These are phyloP conservation scores for Rhodocollybia butyracea DNA, from an alignment of 768 basidiomycete species.

Conservation along the genomic window DNA sequence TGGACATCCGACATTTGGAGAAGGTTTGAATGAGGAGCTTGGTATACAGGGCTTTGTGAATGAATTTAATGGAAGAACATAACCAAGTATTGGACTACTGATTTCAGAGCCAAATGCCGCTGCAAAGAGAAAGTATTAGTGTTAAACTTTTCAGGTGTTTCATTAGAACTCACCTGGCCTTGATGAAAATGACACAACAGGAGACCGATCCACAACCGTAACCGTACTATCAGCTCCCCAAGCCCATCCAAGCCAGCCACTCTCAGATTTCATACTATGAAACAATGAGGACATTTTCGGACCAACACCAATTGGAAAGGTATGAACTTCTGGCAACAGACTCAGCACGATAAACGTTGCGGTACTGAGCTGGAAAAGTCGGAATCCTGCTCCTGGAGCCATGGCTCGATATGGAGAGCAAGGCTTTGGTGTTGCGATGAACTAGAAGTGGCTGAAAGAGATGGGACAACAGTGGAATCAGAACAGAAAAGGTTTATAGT, in stretches of 20 bases:
- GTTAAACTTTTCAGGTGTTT: not conserved
- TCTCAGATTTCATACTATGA: slow-evolving; percentile 42
- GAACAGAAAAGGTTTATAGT: no score
- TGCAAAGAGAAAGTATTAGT: slow-evolving; percentile 18
- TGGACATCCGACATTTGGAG: slow-evolving; percentile 63
- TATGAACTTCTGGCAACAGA: not conserved
- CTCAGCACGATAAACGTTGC: not conserved
- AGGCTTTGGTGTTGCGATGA: no score
- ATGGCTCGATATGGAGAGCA: not conserved
- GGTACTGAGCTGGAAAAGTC: not conserved
- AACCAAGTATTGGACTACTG: slow-evolving; percentile 62
- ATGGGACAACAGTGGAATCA: no score
- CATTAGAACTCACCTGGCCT: slow-evolving; percentile 44
- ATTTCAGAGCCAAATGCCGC: slow-evolving; percentile 80
- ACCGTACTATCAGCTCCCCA: slow-evolving; percentile 71
- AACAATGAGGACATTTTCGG: slow-evolving; percentile 17
- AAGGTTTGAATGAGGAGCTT: slow-evolving; percentile 13
- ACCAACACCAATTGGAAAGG: slow-evolving; percentile 6
- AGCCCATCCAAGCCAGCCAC: slow-evolving; percentile 62
- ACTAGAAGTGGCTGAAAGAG: not conserved
- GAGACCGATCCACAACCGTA: slow-evolving; percentile 73
- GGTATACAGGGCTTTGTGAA: slow-evolving; percentile 55
- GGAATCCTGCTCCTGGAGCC: not conserved
- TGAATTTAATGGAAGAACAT: slow-evolving; percentile 67
- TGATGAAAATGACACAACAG: slow-evolving; percentile 67